Conservation (phyloP, 2,329 filamentous ascomycete genomes). For the Ceratocystis harringtonii region DNA sequence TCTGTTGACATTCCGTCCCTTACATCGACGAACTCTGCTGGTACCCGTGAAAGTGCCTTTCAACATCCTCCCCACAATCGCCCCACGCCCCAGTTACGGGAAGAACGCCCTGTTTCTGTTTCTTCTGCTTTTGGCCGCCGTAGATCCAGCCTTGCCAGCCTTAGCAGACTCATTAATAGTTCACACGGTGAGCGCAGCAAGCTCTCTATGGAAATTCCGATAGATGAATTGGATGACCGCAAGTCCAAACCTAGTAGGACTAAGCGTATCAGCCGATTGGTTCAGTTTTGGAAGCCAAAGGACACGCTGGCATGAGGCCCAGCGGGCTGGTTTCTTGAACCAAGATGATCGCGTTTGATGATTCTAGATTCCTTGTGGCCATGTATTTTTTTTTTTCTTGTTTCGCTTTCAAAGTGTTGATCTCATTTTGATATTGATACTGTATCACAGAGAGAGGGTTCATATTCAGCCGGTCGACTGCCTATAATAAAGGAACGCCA, state of each 20-base stretch:
- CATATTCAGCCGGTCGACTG: not conserved
- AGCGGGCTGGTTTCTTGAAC: not conserved
- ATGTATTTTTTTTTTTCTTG: not conserved
- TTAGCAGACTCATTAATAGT: constrained; percentile 61
- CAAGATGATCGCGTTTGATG: not conserved
- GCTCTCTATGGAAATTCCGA: constrained; percentile 50
- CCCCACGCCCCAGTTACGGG: constrained; percentile 33
- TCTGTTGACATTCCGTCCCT: constrained; percentile 60
- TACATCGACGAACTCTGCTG: constrained; percentile 63
- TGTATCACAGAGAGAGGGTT: too few species aligned
- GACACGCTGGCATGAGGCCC: constrained; percentile 20
- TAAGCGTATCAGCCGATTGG: constrained; percentile 56
- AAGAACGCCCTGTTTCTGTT: constrained; percentile 47
- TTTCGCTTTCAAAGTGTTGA: not conserved
- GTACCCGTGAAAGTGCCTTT: constrained; percentile 51
- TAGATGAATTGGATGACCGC: constrained; percentile 41
- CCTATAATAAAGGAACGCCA: not conserved
- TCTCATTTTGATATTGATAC: too few species aligned
- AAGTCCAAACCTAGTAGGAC: constrained; percentile 47
- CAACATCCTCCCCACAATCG: constrained; percentile 22
- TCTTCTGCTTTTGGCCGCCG: constrained; percentile 52
- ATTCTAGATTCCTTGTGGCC: not conserved
- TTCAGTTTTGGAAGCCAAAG: constrained; percentile 62
- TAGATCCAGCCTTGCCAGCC: constrained; percentile 59
- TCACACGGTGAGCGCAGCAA: constrained; percentile 63